Evolutionary conservation across 2,329 filamentous ascomycete genomes (phyloP).

Genomic region (Cordyceps javanica): DNA sequence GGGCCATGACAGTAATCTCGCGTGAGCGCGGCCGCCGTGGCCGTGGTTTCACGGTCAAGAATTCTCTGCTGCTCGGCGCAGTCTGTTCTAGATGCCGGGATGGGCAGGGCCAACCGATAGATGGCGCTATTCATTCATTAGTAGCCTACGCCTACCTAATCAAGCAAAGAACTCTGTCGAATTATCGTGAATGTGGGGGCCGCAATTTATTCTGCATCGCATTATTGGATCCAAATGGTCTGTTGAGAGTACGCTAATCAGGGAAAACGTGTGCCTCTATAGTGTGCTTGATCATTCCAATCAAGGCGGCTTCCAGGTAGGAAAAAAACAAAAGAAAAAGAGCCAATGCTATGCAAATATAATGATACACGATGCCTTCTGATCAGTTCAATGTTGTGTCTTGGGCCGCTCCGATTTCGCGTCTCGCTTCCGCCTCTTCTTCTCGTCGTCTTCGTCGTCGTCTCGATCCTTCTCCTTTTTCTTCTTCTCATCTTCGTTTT

Average conservation of each 20-base stretch:
- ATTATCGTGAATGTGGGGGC: not conserved
- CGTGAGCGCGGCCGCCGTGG: not conserved
- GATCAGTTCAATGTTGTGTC: conserved; percentile 1
- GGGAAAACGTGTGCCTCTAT: too few relatives aligned
- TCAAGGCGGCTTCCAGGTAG: too few relatives aligned
- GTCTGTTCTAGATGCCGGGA: not conserved
- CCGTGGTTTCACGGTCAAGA: not conserved
- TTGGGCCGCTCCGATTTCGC: conserved; percentile 20
- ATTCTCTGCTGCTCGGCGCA: not conserved
- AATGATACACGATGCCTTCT: not conserved
- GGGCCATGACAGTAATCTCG: not conserved
- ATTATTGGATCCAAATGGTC: too few relatives aligned
- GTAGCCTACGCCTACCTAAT: not conserved
- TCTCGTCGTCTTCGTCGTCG: conserved; percentile 33
- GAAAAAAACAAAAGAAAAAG: not conserved
- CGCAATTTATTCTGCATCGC: too few relatives aligned
- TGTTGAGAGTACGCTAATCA: too few relatives aligned
- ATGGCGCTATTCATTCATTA: not conserved
- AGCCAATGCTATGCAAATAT: not conserved
- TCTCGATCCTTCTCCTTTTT: conserved; percentile 30
- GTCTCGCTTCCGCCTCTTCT: conserved; percentile 27
- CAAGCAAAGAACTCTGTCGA: not conserved
- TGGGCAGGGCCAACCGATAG: not conserved
- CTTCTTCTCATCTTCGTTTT: conserved; percentile 41
- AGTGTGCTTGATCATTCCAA: not conserved